phyloP scores from a whole-genome alignment of 2,329 filamentous ascomycete species.

The Claviceps humidiphila region DNA sequence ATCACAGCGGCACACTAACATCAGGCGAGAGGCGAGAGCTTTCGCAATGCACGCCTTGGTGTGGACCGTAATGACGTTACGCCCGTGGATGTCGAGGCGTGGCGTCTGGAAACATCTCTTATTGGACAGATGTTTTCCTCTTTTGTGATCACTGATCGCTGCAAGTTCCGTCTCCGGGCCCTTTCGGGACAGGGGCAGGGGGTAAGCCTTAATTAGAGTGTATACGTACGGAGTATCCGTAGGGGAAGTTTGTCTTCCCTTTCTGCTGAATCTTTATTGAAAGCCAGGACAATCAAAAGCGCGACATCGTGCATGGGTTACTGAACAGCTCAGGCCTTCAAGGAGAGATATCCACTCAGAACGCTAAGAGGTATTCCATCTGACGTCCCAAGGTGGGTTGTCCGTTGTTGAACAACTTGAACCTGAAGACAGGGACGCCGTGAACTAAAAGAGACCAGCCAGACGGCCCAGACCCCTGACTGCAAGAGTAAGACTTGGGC shows the following conservation, averaged over 20 bases:
- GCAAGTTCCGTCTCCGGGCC: not conserved
- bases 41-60: not conserved
- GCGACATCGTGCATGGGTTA: not conserved
- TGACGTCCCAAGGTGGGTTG: not conserved
- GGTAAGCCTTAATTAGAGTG: no score
- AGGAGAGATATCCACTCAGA: not conserved
- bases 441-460: not conserved
- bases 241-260: not conserved
- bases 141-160: not conserved
- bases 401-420: not conserved
- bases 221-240: no score
- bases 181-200: not conserved
- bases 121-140: not conserved
- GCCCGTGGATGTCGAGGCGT: not conserved
- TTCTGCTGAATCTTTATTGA: not conserved
- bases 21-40: not conserved
- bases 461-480: not conserved
- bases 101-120: not conserved
- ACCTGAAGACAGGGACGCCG: not conserved
- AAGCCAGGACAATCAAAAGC: slow-evolving; percentile 3
- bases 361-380: not conserved
- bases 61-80: not conserved
- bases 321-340: not conserved
- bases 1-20: slow-evolving; percentile 4
- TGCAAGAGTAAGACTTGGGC: not conserved